Base-by-base conservation (phyloP, 352 stramenopile species). In the Phytophthora citrophthora region DNA sequence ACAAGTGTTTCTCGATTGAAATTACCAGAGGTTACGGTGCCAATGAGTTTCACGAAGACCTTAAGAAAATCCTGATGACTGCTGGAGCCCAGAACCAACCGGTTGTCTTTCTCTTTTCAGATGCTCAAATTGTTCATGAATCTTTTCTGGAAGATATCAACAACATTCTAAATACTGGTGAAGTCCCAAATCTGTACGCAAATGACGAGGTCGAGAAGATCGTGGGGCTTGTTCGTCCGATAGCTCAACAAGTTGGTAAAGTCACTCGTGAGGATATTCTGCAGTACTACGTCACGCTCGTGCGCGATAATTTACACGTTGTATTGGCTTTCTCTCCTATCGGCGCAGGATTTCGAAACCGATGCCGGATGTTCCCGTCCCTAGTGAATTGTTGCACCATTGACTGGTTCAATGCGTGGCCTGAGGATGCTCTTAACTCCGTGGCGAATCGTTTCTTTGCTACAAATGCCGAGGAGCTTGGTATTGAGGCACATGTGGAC, bases 331-430 rank as follows among this genome's bases (percentile, higher is more conserved):
- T 97, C 50, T 97, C 90, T 13, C 94, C 94, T 2, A 97, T 98
- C 44, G 94, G 94, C 10, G 81, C 80, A 1, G 83, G 86, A n/a
- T 98, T 98, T 55, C 83, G 94, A 2, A 97, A 94, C 32, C 89
- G 94, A 0, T 98, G 93, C 55, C 88, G 92, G 11, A 97, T 97
- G 89, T 98, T 98, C 51, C 95, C 93, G 44, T 98, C 92, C 44
- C 77, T 98, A 3, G 92, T 98, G 5, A 98, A 98, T 57, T 98
- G 90, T 75, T 98, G 91, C 51, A 97, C 89, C 40, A 98, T 98
- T 66, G 95, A 98, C 59, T 98, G 95, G 95, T 98, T 98, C 75
- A 97, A 97, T 51, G 88, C 95, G 18, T 98, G 95, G 95, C 95
- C 95, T 0, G 88, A 97, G 58, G 95, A 98, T 48, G 95, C 95